Evolutionary conservation across 2,329 filamentous ascomycete species (phyloP), one percentile per base, ranked within the genome.

Genomic region (Talaromyces sp.): DNA sequence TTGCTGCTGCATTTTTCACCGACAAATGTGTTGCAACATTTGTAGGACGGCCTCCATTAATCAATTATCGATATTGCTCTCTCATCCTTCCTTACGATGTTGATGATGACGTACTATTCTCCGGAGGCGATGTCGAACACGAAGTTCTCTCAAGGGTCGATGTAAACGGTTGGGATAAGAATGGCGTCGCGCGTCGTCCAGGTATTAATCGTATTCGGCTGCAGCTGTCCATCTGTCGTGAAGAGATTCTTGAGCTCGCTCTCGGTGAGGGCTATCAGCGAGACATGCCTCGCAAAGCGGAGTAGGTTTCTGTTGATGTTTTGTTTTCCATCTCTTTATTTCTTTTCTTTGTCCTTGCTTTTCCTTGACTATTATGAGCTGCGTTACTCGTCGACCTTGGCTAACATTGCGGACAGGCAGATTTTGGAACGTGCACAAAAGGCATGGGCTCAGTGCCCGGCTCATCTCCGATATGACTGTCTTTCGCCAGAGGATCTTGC

Each of bases 11-110:
- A 19, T 73, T 73, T 45, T 68, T 61, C 33, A 45, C 67, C 8
- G 74, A 75, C 57, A 75, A 74, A 62, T 71, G 66, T 24, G 66
- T 74, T n/a, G 69, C 73, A 9, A 73, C 70, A 3, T 72, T 74
- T 60, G 63, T 74, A 3, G 72, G 72, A 13, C 69, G 74, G 27
- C 73, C 74, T n/a, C 73, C 73, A 2, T 66, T 71, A 7, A 70
- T 75, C 14, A 70, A 70, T 27, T 70, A 69, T 64, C 68, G 68
- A 35, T 75, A 74, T 63, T 75, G 72, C 64, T 70, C 74, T 57
- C 67, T 70, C 8, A 35, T 52, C 27, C 62, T 70, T 52, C 73
- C 73, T 6, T 66, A 74, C n/a, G 72, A 75, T 41, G 48, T 75
- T 37, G 71, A 70, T 56, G 70, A 73, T 50, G 71, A 73, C 3